Evolutionary conservation across 2,329 filamentous ascomycete genomes (phyloP).

Genomic region (Verticillium longisporum): DNA sequence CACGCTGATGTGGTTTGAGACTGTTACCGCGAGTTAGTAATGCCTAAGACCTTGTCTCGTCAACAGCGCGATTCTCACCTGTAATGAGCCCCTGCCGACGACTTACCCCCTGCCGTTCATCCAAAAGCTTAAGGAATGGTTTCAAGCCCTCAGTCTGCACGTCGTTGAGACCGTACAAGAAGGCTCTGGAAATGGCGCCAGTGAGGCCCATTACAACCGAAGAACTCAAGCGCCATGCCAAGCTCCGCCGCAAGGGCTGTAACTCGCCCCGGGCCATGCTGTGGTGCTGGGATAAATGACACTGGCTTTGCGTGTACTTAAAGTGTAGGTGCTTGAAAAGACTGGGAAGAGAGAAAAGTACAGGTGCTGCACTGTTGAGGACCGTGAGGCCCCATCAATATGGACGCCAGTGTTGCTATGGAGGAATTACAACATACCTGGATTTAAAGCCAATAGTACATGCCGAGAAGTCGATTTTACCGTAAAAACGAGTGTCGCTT

Average conservation of each 20-base stretch:
- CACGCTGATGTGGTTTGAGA: slow-evolving; percentile 86
- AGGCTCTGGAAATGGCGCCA: slow-evolving; percentile 62
- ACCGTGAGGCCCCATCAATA: neutral
- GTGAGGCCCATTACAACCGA: slow-evolving; percentile 67
- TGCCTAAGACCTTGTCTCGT: neutral
- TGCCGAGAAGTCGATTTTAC: neutral
- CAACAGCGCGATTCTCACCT: slow-evolving; percentile 22
- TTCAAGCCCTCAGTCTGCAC: slow-evolving; percentile 74
- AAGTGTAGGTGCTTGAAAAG: too few species aligned
- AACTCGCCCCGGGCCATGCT: slow-evolving; percentile 3
- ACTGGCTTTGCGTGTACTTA: too few species aligned
- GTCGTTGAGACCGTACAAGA: slow-evolving; percentile 67
- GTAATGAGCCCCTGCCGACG: slow-evolving; percentile 77
- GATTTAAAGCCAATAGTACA: neutral
- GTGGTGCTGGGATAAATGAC: too few species aligned
- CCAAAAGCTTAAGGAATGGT: slow-evolving; percentile 66
- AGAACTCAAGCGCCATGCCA: slow-evolving; percentile 69
- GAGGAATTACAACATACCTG: neutral
- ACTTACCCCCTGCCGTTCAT: slow-evolving; percentile 58
- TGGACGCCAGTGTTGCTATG: neutral
- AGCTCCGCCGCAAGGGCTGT: slow-evolving; percentile 40
- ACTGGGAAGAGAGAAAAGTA: neutral
- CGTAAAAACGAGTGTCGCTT: neutral
- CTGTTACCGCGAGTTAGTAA: slow-evolving; percentile 32
- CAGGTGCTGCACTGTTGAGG: neutral